phyloP scores from a whole-genome alignment of 192 early-diverging fungal species.

The Umbelopsis sp. region DNA sequence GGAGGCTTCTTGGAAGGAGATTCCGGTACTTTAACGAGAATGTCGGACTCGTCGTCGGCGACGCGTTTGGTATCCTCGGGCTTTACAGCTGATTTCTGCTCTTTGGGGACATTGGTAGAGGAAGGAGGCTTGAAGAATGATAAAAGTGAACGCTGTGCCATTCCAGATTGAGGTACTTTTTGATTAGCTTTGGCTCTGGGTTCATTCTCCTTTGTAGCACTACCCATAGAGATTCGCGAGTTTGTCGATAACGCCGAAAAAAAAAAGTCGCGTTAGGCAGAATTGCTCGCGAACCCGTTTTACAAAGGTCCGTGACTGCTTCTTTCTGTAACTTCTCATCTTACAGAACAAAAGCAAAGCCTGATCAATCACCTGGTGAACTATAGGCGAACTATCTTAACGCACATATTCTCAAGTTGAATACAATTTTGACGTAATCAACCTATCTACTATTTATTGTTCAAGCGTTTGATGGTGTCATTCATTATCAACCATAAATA shows the following conservation, averaged over 20 bases:
- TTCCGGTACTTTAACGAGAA: neutral
- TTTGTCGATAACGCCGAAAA: constrained; percentile 2
- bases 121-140: constrained; percentile 18
- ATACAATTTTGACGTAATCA: too few relatives aligned
- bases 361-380: too few relatives aligned
- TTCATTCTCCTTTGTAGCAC: constrained; percentile 20
- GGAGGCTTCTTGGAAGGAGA: constrained; percentile 11
- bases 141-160: constrained; percentile 11
- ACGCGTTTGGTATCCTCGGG: constrained; percentile 9
- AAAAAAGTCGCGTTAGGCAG: neutral
- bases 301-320: too few relatives aligned
- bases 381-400: too few relatives aligned
- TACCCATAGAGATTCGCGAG: constrained; percentile 11
- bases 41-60: constrained; percentile 2
- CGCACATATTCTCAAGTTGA: too few relatives aligned
- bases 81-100: neutral
- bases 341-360: too few relatives aligned
- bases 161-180: constrained; percentile 8
- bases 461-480: too few relatives aligned
- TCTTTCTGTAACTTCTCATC: too few relatives aligned
- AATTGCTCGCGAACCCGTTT: too few relatives aligned
- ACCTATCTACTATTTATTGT: too few relatives aligned
- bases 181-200: constrained; percentile 18
- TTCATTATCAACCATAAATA: too few relatives aligned
- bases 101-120: neutral